Evolutionary conservation across 2,329 filamentous ascomycete genomes (phyloP).

Genomic region (Septoria petroselini): DNA sequence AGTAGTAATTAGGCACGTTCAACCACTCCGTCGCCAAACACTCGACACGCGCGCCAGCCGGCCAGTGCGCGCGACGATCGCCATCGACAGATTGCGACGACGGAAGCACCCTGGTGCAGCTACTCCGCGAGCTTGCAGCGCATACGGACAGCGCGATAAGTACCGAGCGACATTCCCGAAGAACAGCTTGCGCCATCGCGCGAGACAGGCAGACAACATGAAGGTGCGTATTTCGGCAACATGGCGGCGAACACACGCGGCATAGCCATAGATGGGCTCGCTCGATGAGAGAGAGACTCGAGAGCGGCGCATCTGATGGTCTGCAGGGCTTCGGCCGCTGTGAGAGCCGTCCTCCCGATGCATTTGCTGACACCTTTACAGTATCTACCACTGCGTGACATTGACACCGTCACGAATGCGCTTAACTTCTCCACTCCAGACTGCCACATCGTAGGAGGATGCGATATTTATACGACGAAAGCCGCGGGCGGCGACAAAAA

Average conservation of each 20-base stretch:
- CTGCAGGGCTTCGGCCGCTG: not conserved
- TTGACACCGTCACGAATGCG: constrained; percentile 86
- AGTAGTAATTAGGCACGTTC: constrained; percentile 29
- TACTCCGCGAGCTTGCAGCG: not conserved
- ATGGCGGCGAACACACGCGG: constrained; percentile 22
- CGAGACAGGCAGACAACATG: constrained; percentile 25
- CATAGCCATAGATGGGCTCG: not conserved
- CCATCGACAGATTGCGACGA: too few relatives aligned
- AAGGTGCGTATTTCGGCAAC: constrained; percentile 31
- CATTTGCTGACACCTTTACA: constrained; percentile 43
- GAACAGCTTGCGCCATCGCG: constrained; percentile 10
- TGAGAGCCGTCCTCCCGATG: constrained; percentile 1
- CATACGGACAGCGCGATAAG: not conserved
- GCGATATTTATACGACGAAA: constrained; percentile 97
- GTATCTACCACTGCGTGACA: constrained; percentile 88
- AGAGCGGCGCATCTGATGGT: not conserved
- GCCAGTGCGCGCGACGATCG: not conserved
- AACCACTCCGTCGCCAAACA: constrained; percentile 7
- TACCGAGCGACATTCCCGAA: not conserved
- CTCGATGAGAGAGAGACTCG: not conserved
- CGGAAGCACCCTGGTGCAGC: not conserved
- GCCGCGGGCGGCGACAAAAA: constrained; percentile 95
- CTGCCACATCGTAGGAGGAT: constrained; percentile 86
- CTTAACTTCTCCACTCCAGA: constrained; percentile 95
- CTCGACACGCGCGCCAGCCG: not conserved